phyloP scores from a whole-genome alignment of 768 basidiomycete genomes.

The Hemileccinum rubropunctum region DNA sequence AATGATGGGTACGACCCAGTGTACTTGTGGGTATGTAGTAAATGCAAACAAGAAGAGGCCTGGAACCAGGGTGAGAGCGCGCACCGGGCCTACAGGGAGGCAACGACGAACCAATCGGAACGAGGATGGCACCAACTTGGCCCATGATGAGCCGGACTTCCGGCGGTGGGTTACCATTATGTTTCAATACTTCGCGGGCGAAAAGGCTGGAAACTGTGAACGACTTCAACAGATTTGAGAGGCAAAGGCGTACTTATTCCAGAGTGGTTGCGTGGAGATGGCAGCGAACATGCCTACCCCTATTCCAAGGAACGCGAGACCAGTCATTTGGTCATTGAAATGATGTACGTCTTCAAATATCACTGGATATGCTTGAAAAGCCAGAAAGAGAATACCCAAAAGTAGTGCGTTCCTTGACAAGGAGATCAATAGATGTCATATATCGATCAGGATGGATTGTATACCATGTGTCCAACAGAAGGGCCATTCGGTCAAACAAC shows the following conservation, averaged over 20 bases:
- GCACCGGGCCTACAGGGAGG: neutral
- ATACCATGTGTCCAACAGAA: slow-evolving; percentile 69
- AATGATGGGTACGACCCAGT: slow-evolving; percentile 48
- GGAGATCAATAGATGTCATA: neutral
- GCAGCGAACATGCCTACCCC: too few relatives aligned
- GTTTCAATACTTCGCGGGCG: slow-evolving; percentile 33
- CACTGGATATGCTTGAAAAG: too few relatives aligned
- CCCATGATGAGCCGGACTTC: slow-evolving; percentile 67
- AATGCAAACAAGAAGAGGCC: slow-evolving; percentile 57
- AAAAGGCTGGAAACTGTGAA: slow-evolving; percentile 18
- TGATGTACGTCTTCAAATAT: too few relatives aligned
- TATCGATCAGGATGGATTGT: slow-evolving; percentile 11
- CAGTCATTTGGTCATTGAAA: too few relatives aligned
- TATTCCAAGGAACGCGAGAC: too few relatives aligned
- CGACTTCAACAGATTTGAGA: too few relatives aligned
- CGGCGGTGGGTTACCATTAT: slow-evolving; percentile 53
- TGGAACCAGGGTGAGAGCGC: neutral
- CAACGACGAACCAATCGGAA: slow-evolving; percentile 48
- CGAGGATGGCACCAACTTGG: slow-evolving; percentile 60
- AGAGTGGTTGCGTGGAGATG: slow-evolving; percentile 40
- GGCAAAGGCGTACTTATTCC: slow-evolving; percentile 33
- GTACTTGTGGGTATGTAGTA: slow-evolving; percentile 46
- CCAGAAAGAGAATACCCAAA: slow-evolving; percentile 45
- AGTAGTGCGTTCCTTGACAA: slow-evolving; percentile 36
- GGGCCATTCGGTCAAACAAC: slow-evolving; percentile 69